Conservation (phyloP, 768 basidiomycete species). For the Coprinopsis strossmayeri region DNA sequence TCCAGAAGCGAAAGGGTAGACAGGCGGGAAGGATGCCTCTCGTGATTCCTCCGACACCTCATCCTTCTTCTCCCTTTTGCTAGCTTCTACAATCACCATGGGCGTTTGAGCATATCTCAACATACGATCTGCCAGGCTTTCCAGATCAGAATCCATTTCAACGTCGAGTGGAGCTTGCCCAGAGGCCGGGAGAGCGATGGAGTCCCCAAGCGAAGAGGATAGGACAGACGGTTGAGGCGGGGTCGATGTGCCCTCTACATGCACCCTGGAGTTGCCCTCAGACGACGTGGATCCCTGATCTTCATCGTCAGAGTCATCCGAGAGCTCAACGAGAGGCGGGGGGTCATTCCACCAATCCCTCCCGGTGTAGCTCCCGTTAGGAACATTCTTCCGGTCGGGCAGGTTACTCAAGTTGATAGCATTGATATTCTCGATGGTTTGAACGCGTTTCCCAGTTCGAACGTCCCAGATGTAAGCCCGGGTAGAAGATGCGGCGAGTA, state of each 20-base stretch:
- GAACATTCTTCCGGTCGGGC: neutral
- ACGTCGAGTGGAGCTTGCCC: too few relatives aligned
- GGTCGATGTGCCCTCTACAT: too few relatives aligned
- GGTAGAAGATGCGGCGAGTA: conserved; percentile 41
- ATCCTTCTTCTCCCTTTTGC: too few relatives aligned
- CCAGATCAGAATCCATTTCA: too few relatives aligned
- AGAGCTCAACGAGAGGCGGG: neutral
- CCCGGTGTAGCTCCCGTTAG: neutral
- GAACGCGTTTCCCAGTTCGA: conserved; percentile 38
- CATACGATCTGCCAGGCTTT: too few relatives aligned
- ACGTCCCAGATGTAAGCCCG: conserved; percentile 61
- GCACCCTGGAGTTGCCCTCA: too few relatives aligned
- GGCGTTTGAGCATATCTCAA: too few relatives aligned
- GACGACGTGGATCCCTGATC: neutral
- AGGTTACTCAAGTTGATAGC: neutral
- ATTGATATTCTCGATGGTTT: conserved; percentile 40
- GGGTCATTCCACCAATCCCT: neutral
- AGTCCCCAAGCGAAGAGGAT: too few relatives aligned
- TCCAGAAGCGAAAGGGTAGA: conserved; percentile 3
- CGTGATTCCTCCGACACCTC: neutral
- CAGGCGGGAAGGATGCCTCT: neutral
- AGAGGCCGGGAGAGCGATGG: too few relatives aligned
- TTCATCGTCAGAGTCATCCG: neutral
- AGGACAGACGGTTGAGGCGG: too few relatives aligned
- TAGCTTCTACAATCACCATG: too few relatives aligned